Base-by-base conservation (phyloP, 1,139 yeast genomes). In the Pichia sp. region DNA sequence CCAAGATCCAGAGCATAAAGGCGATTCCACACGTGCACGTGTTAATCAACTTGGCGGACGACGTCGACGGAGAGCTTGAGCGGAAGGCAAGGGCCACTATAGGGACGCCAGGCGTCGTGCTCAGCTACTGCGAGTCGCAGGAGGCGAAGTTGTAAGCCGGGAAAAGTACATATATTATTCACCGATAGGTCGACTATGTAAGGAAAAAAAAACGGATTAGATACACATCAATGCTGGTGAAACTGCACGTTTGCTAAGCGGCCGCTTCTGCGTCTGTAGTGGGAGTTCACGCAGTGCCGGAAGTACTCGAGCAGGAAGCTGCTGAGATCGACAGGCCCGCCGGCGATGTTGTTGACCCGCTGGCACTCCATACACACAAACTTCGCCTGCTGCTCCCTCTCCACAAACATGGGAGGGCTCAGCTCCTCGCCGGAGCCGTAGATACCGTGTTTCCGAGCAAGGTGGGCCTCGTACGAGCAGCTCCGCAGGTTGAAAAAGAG, bases 11-110 rank as follows among this genome's bases (percentile, higher is more conserved):
- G 64, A 80, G 86, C 62, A 83, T 83, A 7, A 74, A 74, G 58
- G 73, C 78, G 36, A 72, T 83, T 40, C 81, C 86, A 46, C 88
- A 83, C 64, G 70, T 83, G 24, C 88, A 83, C 65, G 79, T 83
- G 1, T 63, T 83, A 38, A 64, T 83, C 17, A 73, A 70, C 52
- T 79, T 75, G 27, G 56, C 52, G n/a, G 53, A 52, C 14, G 57
- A 52, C 10, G 6, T 3, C 1, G 49, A 48, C 17, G 55, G 55
- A 4, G 8, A 6, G 3, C 2, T 52, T 9, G 51, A 50, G 29
- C 9, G 34, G 10, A 48, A 43, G 5, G 24, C 53, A 6, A 27
- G 29, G 5, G 30, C 6, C 1, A 29, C 57, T 4, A 31, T 55
- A 3, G 58, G 57, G 4, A 56, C 57, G 4, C 34, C 60, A 2